A percentile compares a stretch with the other conserved stretches of the same genome.
These are phyloP conservation scores for Myxozyma mucilagina DNA, from an alignment of 805 yeast species.

Conservation along the genomic window DNA sequence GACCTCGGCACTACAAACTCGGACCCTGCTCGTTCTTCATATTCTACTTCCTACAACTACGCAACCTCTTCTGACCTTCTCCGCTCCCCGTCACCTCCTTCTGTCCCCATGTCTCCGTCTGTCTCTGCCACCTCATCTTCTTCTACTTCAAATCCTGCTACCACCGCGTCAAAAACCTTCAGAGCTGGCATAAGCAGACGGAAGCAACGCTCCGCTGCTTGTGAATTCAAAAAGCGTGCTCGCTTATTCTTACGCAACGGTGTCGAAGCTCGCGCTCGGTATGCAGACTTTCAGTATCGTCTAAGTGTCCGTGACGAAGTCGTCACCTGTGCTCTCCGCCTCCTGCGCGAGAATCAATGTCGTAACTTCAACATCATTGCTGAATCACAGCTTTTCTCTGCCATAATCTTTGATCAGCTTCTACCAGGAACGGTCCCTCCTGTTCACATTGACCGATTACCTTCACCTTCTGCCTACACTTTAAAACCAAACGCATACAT, in stretches of 20 bases:
- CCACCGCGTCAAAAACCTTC: neutral
- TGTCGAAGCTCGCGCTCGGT: constrained; percentile 16
- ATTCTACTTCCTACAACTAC: constrained; percentile 18
- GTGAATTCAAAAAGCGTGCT: constrained; percentile 22
- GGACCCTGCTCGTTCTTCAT: constrained; percentile 1
- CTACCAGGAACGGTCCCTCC: constrained; percentile 26
- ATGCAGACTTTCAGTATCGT: constrained; percentile 19
- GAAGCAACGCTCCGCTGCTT: constrained; percentile 4
- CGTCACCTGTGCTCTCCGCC: constrained; percentile 16
- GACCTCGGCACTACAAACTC: constrained; percentile 3
- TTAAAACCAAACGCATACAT: constrained; percentile 22
- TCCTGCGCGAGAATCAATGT: constrained; percentile 18
- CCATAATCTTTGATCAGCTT: constrained; percentile 26
- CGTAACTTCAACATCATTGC: constrained; percentile 18
- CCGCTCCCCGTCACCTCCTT: neutral
- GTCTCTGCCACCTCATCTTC: neutral
- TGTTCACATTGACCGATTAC: constrained; percentile 20
- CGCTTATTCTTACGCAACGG: constrained; percentile 18
- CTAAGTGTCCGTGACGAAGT: constrained; percentile 25
- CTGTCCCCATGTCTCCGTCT: constrained; percentile 1
- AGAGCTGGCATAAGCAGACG: neutral
- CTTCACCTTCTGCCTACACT: constrained; percentile 26
- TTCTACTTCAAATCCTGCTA: neutral
- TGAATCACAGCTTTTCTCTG: constrained; percentile 29
- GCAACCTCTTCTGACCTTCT: neutral